Conservation (phyloP, 2,329 filamentous ascomycete species). For the Coniochaeta hoffmannii region DNA sequence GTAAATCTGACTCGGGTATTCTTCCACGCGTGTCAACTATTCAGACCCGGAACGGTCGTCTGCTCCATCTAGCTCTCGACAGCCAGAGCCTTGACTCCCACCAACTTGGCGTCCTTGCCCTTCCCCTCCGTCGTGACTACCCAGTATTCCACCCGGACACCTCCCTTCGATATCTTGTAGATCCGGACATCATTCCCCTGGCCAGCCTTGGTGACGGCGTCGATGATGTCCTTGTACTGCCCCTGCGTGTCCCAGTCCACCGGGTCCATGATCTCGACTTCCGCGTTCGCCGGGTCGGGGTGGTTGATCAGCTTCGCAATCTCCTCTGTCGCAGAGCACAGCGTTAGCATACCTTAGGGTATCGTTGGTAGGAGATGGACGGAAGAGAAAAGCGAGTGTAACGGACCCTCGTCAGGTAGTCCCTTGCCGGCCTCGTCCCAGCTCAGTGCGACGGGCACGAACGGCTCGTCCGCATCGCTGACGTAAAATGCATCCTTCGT, state of each 20-base stretch:
- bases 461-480: slow-evolving; percentile 81
- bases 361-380: neutral
- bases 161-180: slow-evolving; percentile 59
- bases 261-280: slow-evolving; percentile 59
- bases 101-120: slow-evolving; percentile 50
- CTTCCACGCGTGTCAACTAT: too few species aligned
- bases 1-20: too few species aligned
- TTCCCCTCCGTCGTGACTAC: slow-evolving; percentile 58
- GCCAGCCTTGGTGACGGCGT: slow-evolving; percentile 59
- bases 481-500: slow-evolving; percentile 57
- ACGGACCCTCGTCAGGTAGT: slow-evolving; percentile 55
- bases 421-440: slow-evolving; percentile 45
- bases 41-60: slow-evolving; percentile 4
- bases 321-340: slow-evolving; percentile 42
- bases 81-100: slow-evolving; percentile 72
- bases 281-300: slow-evolving; percentile 41
- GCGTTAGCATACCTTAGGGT: neutral
- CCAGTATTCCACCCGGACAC: slow-evolving; percentile 70
- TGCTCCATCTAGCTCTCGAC: slow-evolving; percentile 77
- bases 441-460: slow-evolving; percentile 65
- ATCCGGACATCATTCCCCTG: slow-evolving; percentile 64
- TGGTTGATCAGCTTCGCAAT: slow-evolving; percentile 62
- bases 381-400: slow-evolving; percentile 1
- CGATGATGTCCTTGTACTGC: slow-evolving; percentile 61
- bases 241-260: slow-evolving; percentile 67